These are phyloP conservation scores for Aaosphaeria arxii DNA, from an alignment of 2,329 filamentous ascomycete genomes.

Conservation along the genomic window DNA sequence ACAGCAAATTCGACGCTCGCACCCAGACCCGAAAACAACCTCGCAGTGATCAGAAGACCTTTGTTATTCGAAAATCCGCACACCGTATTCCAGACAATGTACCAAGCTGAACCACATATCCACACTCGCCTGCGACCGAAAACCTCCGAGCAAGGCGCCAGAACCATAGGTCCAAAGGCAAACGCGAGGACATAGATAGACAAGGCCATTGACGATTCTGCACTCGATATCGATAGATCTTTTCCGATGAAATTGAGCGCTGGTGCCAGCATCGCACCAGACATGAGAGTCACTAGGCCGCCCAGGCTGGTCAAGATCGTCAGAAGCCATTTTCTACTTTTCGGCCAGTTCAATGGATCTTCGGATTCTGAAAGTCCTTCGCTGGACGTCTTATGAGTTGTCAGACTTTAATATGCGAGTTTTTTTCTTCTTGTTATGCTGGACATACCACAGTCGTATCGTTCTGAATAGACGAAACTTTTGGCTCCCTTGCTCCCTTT, in stretches of 20 bases:
- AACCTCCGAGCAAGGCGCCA: conserved; percentile 74
- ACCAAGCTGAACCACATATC: conserved; percentile 13
- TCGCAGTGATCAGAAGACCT: conserved; percentile 10
- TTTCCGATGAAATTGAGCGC: conserved; percentile 8
- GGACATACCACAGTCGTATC: conserved; percentile 4
- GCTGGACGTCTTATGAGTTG: conserved; percentile 1
- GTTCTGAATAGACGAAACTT: not conserved
- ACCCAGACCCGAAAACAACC: conserved; percentile 14
- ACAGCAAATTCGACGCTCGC: conserved; percentile 19
- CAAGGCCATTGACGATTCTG: conserved; percentile 11
- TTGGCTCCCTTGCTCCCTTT: not conserved
- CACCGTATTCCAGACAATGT: conserved; percentile 16
- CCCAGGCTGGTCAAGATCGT: conserved; percentile 26
- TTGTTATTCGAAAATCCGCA: conserved; percentile 8
- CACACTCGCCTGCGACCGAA: conserved; percentile 66
- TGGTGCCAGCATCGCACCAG: conserved; percentile 18
- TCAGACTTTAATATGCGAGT: not conserved
- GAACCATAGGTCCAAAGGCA: conserved; percentile 62
- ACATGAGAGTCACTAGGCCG: conserved; percentile 20
- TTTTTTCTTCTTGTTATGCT: too few relatives aligned
- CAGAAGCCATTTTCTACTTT: conserved; percentile 40
- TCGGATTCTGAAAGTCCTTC: not conserved
- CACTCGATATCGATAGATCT: conserved; percentile 9
- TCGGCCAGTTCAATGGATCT: conserved; percentile 27
- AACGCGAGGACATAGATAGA: conserved; percentile 23